These are phyloP conservation scores for Russula sp. DNA, from an alignment of 768 basidiomycete species.

Conservation along the genomic window DNA sequence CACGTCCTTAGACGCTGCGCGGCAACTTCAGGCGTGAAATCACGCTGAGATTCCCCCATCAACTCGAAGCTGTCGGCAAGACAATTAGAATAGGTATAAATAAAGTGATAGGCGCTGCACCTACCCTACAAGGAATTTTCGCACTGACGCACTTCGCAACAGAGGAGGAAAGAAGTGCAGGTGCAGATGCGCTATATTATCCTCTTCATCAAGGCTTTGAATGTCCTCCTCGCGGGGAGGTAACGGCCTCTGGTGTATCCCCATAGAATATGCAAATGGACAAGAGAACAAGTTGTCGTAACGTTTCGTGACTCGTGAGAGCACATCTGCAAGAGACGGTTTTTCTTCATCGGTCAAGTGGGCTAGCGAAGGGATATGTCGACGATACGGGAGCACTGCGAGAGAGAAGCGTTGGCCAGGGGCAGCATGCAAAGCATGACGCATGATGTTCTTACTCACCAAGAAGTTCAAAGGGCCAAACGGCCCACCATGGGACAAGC, in stretches of 20 bases:
- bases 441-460: slow-evolving; percentile 34
- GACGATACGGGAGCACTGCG: slow-evolving; percentile 64
- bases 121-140: slow-evolving; percentile 87
- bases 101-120: slow-evolving; percentile 24
- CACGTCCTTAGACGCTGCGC: slow-evolving; percentile 53
- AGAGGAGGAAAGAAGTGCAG: slow-evolving; percentile 84
- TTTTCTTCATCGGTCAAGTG: slow-evolving; percentile 58
- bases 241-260: slow-evolving; percentile 78
- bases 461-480: slow-evolving; percentile 86
- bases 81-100: neutral
- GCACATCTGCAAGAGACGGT: slow-evolving; percentile 53
- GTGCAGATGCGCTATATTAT: slow-evolving; percentile 69
- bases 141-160: slow-evolving; percentile 69
- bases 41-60: slow-evolving; percentile 86
- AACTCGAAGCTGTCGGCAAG: slow-evolving; percentile 61
- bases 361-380: slow-evolving; percentile 69
- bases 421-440: neutral
- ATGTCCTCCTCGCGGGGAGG: slow-evolving; percentile 31
- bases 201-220: slow-evolving; percentile 37
- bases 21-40: slow-evolving; percentile 85
- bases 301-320: slow-evolving; percentile 55
- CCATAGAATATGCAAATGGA: slow-evolving; percentile 93
- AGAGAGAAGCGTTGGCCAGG: slow-evolving; percentile 3
- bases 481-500: slow-evolving; percentile 92
- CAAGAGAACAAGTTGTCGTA: slow-evolving; percentile 80